Evolutionary conservation across 202 grass and related monocot genomes (phyloP).

Genomic region (Eragrostis tef): DNA sequence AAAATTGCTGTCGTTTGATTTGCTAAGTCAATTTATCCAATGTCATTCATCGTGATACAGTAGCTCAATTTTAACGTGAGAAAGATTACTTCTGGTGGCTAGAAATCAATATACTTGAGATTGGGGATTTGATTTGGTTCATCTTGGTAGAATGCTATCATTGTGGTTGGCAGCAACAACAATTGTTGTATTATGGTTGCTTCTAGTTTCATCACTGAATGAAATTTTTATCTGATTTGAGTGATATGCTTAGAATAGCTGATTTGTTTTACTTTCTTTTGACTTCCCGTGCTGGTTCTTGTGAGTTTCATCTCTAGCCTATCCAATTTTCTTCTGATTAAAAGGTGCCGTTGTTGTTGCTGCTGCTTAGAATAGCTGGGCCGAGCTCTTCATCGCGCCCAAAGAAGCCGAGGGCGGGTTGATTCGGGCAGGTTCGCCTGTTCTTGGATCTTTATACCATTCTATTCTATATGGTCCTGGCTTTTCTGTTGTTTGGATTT

Average conservation of each 20-base stretch:
- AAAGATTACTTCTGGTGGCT: background rate
- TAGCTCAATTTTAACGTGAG: background rate
- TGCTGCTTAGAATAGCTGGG: background rate
- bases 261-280: too few species aligned
- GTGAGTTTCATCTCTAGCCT: too few species aligned
- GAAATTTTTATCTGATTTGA: background rate
- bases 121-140: background rate
- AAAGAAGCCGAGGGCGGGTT: slow-evolving; percentile 47
- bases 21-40: background rate
- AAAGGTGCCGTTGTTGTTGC: too few species aligned
- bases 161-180: background rate
- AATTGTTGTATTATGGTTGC: background rate
- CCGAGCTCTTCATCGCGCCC: slow-evolving; percentile 46
- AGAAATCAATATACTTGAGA: background rate
- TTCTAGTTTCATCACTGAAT: background rate
- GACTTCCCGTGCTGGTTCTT: too few species aligned
- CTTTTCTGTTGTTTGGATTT: background rate
- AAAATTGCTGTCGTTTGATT: background rate
- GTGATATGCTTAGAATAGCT: too few species aligned
- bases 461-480: background rate
- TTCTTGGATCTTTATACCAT: background rate
- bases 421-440: slow-evolving; percentile 57
- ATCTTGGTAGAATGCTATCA: background rate
- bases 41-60: background rate
- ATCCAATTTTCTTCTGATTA: too few species aligned